A percentile compares a stretch with the other conserved stretches of the same genome.
These are phyloP conservation scores for Talaromyces proteolyticus DNA, from an alignment of 495 filamentous ascomycete genomes.

Conservation along the genomic window DNA sequence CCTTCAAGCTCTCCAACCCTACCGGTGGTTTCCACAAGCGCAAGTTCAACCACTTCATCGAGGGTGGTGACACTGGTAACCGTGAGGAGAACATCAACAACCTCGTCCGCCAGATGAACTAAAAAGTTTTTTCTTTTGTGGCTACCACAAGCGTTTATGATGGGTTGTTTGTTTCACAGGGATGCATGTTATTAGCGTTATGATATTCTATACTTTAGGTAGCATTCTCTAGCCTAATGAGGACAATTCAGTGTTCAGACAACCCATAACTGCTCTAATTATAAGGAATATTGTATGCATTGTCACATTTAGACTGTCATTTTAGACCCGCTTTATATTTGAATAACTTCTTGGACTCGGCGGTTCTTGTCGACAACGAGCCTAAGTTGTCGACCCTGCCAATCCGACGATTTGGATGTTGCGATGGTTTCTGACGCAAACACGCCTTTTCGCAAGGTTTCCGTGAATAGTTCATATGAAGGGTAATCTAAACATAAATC, in stretches of 20 bases:
- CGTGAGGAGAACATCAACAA: slow-evolving; percentile 97
- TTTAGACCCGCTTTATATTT: slow-evolving; percentile 30
- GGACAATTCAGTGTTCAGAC: slow-evolving; percentile 6
- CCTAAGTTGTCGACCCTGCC: slow-evolving; percentile 56
- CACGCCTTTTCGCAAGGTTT: slow-evolving; percentile 56
- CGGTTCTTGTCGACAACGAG: slow-evolving; percentile 66
- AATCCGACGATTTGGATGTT: slow-evolving; percentile 21
- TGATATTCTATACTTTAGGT: slow-evolving; percentile 30
- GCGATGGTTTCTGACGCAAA: slow-evolving; percentile 35
- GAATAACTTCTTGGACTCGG: slow-evolving; percentile 50
- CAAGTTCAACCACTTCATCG: slow-evolving; percentile 99
- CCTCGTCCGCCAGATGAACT: slow-evolving; percentile 98
- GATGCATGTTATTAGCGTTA: slow-evolving; percentile 31
- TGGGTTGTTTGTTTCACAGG: slow-evolving; percentile 29
- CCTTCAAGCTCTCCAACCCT: slow-evolving; percentile 98
- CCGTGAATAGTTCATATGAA: slow-evolving; percentile 68
- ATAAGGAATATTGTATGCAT: too few relatives aligned
- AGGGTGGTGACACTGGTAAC: slow-evolving; percentile 98
- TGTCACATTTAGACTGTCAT: not conserved
- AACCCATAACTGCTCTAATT: not conserved
- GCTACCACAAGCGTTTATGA: too few relatives aligned
- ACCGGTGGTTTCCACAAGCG: slow-evolving; percentile 89
- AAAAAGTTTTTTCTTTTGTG: slow-evolving; percentile 23
- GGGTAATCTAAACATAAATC: slow-evolving; percentile 59
- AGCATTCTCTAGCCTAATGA: slow-evolving; percentile 7